A percentile compares a stretch with the other conserved stretches of the same genome.
Evolutionary conservation across 106 monocot species (phyloP).

Genomic region (Dendrobium officinale): DNA sequence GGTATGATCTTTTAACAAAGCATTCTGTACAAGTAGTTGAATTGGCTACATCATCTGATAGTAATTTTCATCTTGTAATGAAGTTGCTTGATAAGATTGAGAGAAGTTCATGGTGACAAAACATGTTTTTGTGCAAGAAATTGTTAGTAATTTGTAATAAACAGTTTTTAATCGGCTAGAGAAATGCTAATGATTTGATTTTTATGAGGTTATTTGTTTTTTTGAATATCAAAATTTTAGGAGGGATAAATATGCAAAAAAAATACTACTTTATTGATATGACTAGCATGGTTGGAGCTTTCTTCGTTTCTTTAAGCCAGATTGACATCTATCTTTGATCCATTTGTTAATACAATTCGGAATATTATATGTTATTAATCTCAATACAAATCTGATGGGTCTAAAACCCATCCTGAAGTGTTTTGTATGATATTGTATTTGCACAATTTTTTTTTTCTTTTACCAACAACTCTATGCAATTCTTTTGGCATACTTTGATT

Average conservation of each 20-base stretch:
- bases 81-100: conserved; percentile 8
- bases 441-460: too few species aligned
- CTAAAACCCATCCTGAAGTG: too few species aligned
- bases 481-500: too few species aligned
- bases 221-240: too few species aligned
- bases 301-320: not conserved
- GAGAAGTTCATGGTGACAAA: not conserved
- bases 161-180: not conserved
- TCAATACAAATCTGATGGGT: too few species aligned
- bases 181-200: not conserved
- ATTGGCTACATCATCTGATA: conserved; percentile 11
- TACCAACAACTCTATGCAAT: too few species aligned
- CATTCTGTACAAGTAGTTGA: conserved; percentile 9
- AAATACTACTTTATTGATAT: not conserved
- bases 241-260: not conserved
- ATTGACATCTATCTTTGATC: not conserved
- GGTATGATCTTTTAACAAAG: conserved; percentile 6
- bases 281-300: not conserved
- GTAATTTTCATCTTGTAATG: conserved; percentile 8
- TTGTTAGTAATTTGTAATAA: not conserved
- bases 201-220: not conserved
- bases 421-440: too few species aligned
- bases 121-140: not conserved
- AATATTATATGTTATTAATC: too few species aligned
- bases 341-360: not conserved